phyloP scores from a whole-genome alignment of 106 monocot genomes.

The Chionographis japonica region DNA sequence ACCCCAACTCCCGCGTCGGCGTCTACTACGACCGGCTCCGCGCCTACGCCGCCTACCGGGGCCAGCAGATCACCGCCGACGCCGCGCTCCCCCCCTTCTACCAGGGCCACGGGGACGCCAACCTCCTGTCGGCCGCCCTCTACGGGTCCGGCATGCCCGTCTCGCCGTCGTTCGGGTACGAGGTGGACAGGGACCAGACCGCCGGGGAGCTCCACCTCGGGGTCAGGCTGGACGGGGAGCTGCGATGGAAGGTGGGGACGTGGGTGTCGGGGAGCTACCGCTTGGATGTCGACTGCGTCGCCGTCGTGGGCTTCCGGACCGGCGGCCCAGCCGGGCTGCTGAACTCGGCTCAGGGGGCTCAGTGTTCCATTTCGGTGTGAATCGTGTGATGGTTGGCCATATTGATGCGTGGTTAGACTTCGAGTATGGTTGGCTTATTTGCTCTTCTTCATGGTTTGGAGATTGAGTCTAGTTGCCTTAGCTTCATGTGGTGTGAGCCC shows the following conservation, averaged over 20 bases:
- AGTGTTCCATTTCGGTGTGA: slow-evolving; percentile 53
- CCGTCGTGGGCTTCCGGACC: slow-evolving; percentile 23
- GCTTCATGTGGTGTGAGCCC: too few species aligned
- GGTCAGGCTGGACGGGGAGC: slow-evolving; percentile 45
- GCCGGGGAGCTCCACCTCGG: slow-evolving; percentile 30
- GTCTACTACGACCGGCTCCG: slow-evolving; percentile 60
- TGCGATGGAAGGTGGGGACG: slow-evolving; percentile 77
- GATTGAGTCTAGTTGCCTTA: too few species aligned
- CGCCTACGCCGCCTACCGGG: slow-evolving; percentile 46
- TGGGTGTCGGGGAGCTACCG: slow-evolving; percentile 63
- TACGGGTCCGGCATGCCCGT: slow-evolving; percentile 40
- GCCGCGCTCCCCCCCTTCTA: slow-evolving; percentile 48
- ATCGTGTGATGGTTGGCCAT: neutral
- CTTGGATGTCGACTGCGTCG: slow-evolving; percentile 56
- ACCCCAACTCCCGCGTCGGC: slow-evolving; percentile 63
- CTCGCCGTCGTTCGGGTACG: slow-evolving; percentile 29
- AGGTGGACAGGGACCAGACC: slow-evolving; percentile 42
- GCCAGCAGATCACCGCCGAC: slow-evolving; percentile 56
- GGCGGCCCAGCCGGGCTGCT: slow-evolving; percentile 8
- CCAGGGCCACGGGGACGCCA: slow-evolving; percentile 52
- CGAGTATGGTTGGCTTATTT: too few species aligned
- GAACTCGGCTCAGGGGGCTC: slow-evolving; percentile 33
- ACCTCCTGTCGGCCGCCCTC: slow-evolving; percentile 44
- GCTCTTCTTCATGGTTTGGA: too few species aligned
- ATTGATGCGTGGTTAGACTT: too few species aligned